Conservation (phyloP, 371 early-diverging fungal species). For the Zychaea mexicana region DNA sequence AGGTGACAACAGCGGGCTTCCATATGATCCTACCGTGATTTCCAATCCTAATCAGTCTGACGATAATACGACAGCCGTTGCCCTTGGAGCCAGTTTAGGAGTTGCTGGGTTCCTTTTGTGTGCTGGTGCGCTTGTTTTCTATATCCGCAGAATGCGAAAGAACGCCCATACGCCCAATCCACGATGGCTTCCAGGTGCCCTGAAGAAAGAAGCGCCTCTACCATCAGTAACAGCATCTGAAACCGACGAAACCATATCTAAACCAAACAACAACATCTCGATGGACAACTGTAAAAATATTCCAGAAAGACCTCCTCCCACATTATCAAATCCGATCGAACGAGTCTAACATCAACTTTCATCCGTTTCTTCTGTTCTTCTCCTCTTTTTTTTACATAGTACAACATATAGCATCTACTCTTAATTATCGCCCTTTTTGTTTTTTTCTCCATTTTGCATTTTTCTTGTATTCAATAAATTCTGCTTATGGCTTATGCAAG, state of each 20-base stretch:
- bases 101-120: conserved; percentile 15
- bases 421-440: no score
- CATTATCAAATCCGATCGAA: background rate
- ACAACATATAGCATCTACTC: background rate
- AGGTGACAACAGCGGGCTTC: conserved; percentile 4
- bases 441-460: no score
- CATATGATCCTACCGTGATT: conserved; percentile 24
- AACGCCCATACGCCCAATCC: conserved; percentile 29
- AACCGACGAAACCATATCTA: background rate
- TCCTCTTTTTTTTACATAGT: background rate
- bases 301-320: background rate
- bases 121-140: conserved; percentile 11
- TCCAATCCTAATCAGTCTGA: conserved; percentile 19
- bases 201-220: conserved; percentile 10
- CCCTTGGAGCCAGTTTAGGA: conserved; percentile 36
- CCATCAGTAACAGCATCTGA: background rate
- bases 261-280: background rate
- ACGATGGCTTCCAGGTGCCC: conserved; percentile 33
- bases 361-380: background rate
- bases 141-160: conserved; percentile 14
- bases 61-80: conserved; percentile 17
- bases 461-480: no score
- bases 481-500: no score
- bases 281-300: background rate
- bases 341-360: background rate